phyloP scores from a whole-genome alignment of 2,329 filamentous ascomycete genomes.

The Penicillium sp. region DNA sequence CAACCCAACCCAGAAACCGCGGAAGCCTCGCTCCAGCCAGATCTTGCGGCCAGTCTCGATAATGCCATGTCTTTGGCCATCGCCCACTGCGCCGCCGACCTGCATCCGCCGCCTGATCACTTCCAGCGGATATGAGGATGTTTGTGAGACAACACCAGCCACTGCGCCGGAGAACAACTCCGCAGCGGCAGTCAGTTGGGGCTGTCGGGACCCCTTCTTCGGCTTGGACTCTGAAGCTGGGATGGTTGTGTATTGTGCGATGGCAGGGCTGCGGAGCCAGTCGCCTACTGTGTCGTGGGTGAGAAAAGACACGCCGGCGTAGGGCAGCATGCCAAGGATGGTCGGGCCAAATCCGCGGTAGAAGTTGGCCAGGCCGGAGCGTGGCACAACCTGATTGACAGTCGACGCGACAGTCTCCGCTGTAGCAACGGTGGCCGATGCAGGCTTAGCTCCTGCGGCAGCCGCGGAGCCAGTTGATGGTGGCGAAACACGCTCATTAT shows the following conservation, averaged over 20 bases:
- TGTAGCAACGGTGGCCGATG: conserved; percentile 44
- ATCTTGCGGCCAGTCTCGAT: conserved; percentile 77
- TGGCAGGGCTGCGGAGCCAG: conserved; percentile 67
- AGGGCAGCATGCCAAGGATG: conserved; percentile 91
- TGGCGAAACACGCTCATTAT: conserved; percentile 66
- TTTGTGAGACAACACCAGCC: conserved; percentile 87
- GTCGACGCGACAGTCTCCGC: conserved; percentile 35
- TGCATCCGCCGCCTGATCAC: conserved; percentile 94
- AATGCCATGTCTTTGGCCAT: conserved; percentile 77
- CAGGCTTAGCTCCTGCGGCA: conserved; percentile 34
- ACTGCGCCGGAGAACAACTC: conserved; percentile 82
- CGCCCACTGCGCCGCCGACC: conserved; percentile 89
- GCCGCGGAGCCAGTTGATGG: conserved; percentile 22
- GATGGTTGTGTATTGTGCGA: conserved; percentile 75
- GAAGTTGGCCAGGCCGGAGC: conserved; percentile 79
- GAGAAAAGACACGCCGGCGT: conserved; percentile 92
- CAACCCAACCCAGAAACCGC: conserved; percentile 89
- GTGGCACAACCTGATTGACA: conserved; percentile 59
- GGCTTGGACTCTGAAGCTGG: conserved; percentile 55
- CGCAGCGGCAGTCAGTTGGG: conserved; percentile 78
- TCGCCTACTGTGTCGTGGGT: conserved; percentile 92
- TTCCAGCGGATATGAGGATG: conserved; percentile 89
- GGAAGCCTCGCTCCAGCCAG: conserved; percentile 70
- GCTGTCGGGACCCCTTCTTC: conserved; percentile 58
- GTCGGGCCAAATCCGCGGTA: conserved; percentile 93